Evolutionary conservation across 768 basidiomycete species (phyloP), one percentile per base, ranked within the genome.

Genomic region (Porphyrellus cyaneotinctus): DNA sequence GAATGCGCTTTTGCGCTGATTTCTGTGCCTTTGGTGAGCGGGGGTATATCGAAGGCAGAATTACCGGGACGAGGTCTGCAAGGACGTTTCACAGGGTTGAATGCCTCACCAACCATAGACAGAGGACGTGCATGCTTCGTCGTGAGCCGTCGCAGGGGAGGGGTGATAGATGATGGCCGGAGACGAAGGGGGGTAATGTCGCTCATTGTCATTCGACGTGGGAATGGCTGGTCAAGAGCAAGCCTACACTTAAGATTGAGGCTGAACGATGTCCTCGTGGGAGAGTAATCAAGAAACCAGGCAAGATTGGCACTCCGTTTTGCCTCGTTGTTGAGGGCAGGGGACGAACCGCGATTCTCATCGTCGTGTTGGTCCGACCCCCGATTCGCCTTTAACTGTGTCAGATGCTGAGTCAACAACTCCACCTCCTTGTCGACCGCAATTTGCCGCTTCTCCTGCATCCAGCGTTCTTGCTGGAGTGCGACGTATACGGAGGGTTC

Each of bases 391-490:
- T 51, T 53, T 48, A 76, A 54, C 38, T 57, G 63, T 37, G 59
- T 56, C 31, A 79, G 59, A 33, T 74, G 72, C 53, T 70, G 67
- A 50, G 65, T 66, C 51, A 78, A 52, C 23, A 49, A 54, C 56
- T 72, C 67, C 26, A 70, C 64, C 50, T 80, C 70, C 44, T 71
- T 59, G 49, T 72, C 67, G 18, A 71, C 69, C 20, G 65, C 70
- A 28, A 56, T 48, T 49, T 73, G 72, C 51, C 74, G 68, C 54
- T 72, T 73, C 57, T 83, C 81, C 53, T 77, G 75, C 65, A 75
- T 68, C 80, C 79, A 81, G 28, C 77, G 73, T 44, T 79, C 72
- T 1, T 71, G 72, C 53, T 79, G 74, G 36, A 78, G 64, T 10
- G 71, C 53, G 51, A 67, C 64, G 52, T 73, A 77, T 17, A 57